These are phyloP conservation scores for Strigomonas culicis DNA, from an alignment of 208 protist species.

Conservation along the genomic window DNA sequence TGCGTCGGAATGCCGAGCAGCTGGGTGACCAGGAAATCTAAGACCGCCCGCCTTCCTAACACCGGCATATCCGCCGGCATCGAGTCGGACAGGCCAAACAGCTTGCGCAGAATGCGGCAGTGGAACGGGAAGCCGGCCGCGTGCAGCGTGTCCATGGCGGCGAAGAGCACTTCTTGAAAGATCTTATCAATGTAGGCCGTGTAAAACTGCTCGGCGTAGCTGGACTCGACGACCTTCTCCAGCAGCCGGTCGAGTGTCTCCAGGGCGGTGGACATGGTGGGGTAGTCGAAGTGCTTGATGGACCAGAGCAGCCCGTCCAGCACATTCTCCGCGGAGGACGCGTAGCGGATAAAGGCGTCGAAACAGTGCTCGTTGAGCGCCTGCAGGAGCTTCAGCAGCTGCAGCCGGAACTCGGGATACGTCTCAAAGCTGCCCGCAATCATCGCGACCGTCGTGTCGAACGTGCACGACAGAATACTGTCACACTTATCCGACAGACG, in stretches of 20 bases:
- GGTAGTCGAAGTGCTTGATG: conserved; percentile 97
- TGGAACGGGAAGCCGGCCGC: conserved; percentile 73
- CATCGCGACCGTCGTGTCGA: conserved; percentile 98
- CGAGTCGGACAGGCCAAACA: conserved; percentile 57
- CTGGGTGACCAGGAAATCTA: conserved; percentile 45
- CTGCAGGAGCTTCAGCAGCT: conserved; percentile 97
- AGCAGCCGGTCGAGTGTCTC: conserved; percentile 95
- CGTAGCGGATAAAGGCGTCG: conserved; percentile 70
- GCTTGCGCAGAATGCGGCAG: conserved; percentile 64
- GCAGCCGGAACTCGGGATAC: conserved; percentile 97
- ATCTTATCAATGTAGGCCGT: conserved; percentile 76
- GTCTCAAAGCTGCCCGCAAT: conserved; percentile 96
- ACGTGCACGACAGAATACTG: conserved; percentile 95
- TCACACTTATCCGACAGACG: conserved; percentile 83
- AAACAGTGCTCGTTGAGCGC: conserved; percentile 96
- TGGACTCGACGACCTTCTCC: conserved; percentile 53
- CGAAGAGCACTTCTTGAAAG: conserved; percentile 78
- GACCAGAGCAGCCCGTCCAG: conserved; percentile 97
- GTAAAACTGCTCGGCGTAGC: conserved; percentile 62
- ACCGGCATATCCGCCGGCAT: conserved; percentile 42
- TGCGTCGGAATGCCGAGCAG: conserved; percentile 70
- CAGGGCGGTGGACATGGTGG: conserved; percentile 88
- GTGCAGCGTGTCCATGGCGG: conserved; percentile 81
- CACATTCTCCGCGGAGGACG: conserved; percentile 66
- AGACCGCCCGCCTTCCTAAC: conserved; percentile 53